Evolutionary conservation across 2,329 filamentous ascomycete species (phyloP), one percentile per base, ranked within the genome.

Genomic region (Pseudofabraea citricarpa): DNA sequence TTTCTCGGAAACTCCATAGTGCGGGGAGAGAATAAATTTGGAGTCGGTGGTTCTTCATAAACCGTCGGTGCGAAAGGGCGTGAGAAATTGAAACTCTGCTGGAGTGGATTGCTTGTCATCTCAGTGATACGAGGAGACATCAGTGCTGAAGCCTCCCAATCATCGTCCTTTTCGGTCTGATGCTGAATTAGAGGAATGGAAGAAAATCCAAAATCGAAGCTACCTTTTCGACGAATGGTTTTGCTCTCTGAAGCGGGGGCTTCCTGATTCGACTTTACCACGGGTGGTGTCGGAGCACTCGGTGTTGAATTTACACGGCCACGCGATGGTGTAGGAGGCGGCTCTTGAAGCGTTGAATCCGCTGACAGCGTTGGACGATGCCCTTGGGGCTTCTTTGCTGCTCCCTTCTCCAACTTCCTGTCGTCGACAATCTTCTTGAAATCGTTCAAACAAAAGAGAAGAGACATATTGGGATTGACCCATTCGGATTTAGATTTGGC

Each of bases 401-500:
- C 46, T 8, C 47, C 49, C 39, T 54, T 57, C 63, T 66, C 56
- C 4, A 65, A 48, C 51, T 67, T 74, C 61, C 70, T 77, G 57
- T 71, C 74, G 1, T 72, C 65, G 3, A 83, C 62, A 38, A 82
- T 71, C 57, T 83, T 83, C 53, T 83, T 80, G 59, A 90, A 91
- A 57, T 91, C 87, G 61, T 90, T 87, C 37, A 94, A 69, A 53
- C 88, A 90, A 72, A 93, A 93, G 74, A 94, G 90, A 53, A 94
- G 72, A 53, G 87, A 87, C 88, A 94, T 94, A 63, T 94, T 94
- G 0, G 87, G 87, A 46, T 87, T 90, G 55, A 94, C 91, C 87
- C 88, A 94, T 58, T 76, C 81, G 63, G 87, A 93, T 66, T 85
- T 85, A 42, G 79, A 75, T 65, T 94, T 89, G 3, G 88, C 87